A percentile compares a stretch with the other conserved stretches of the same genome.
Conservation (phyloP, 2,329 filamentous ascomycete genomes). For the Aspergillus udagawae region DNA sequence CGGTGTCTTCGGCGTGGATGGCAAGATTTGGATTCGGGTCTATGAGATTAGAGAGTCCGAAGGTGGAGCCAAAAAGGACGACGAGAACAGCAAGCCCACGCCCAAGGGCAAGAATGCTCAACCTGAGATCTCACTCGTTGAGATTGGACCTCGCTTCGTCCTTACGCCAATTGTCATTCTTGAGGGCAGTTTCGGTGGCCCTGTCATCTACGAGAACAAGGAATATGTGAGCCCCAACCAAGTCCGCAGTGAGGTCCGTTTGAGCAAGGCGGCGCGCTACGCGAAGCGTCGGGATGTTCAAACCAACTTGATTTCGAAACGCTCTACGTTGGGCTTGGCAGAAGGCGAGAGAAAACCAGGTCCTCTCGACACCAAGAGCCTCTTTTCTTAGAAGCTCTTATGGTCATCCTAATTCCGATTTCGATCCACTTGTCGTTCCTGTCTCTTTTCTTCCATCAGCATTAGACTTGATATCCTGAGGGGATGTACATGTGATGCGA, state of each 20-base stretch:
- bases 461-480: conserved; percentile 31
- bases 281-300: conserved; percentile 70
- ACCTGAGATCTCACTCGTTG: conserved; percentile 77
- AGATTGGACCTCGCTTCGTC: conserved; percentile 91
- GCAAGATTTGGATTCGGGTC: conserved; percentile 92
- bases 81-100: conserved; percentile 34
- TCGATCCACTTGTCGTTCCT: conserved; percentile 15
- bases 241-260: conserved; percentile 74
- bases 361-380: conserved; percentile 69
- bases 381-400: conserved; percentile 62
- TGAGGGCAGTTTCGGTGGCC: conserved; percentile 90
- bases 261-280: conserved; percentile 72
- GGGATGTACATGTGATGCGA: conserved; percentile 33
- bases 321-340: conserved; percentile 71
- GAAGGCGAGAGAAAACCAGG: conserved; percentile 57
- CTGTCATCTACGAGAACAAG: conserved; percentile 97
- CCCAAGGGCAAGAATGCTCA: conserved; percentile 51
- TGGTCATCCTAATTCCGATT: conserved; percentile 46
- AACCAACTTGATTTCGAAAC: conserved; percentile 69
- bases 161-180: conserved; percentile 92
- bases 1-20: conserved; percentile 83
- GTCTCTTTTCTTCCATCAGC: conserved; percentile 14
- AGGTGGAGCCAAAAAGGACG: conserved; percentile 48
- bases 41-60: conserved; percentile 91
- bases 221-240: conserved; percentile 97